Conservation (phyloP, 495 filamentous ascomycete genomes). For the Thermothielavioides terrestris region DNA sequence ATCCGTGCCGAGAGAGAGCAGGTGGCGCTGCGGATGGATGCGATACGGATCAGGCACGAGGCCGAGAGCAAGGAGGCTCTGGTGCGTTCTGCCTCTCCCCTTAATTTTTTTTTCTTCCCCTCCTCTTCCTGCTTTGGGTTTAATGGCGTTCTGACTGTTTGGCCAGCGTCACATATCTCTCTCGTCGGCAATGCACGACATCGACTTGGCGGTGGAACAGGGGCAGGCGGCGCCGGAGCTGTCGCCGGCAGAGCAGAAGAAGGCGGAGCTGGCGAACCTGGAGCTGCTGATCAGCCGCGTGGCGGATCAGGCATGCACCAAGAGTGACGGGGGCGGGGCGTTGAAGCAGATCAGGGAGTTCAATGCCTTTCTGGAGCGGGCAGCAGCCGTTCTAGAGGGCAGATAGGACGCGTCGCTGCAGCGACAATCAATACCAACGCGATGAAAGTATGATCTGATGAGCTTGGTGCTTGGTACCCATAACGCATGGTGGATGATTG, state of each 20-base stretch:
- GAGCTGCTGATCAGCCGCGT: constrained; percentile 43
- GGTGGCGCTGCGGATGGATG: constrained; percentile 61
- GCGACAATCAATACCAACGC: not conserved
- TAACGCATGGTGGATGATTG: constrained; percentile 2
- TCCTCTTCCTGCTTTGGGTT: not conserved
- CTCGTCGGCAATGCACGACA: constrained; percentile 46
- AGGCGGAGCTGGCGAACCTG: constrained; percentile 35
- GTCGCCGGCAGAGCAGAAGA: constrained; percentile 30
- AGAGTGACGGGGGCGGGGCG: constrained; percentile 37
- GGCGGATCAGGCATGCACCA: constrained; percentile 36
- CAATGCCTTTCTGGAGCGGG: constrained; percentile 48
- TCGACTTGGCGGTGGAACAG: constrained; percentile 45
- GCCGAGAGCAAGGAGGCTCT: constrained; percentile 38
- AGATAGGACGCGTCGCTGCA: constrained; percentile 13
- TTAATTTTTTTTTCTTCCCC: constrained; percentile 9
- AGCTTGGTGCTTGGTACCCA: not conserved
- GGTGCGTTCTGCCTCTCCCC: constrained; percentile 22
- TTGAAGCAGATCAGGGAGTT: constrained; percentile 48
- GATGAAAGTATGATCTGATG: constrained; percentile 2
- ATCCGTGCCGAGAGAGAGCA: constrained; percentile 57
- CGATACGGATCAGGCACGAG: constrained; percentile 53
- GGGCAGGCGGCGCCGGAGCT: constrained; percentile 34
- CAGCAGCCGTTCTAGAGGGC: constrained; percentile 41
- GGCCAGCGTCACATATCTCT: constrained; percentile 40
- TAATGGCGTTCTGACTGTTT: constrained; percentile 1